A percentile compares a stretch with the other conserved stretches of the same genome.
phyloP scores from a whole-genome alignment of 768 basidiomycete species.

The Boletus subparvulus region DNA sequence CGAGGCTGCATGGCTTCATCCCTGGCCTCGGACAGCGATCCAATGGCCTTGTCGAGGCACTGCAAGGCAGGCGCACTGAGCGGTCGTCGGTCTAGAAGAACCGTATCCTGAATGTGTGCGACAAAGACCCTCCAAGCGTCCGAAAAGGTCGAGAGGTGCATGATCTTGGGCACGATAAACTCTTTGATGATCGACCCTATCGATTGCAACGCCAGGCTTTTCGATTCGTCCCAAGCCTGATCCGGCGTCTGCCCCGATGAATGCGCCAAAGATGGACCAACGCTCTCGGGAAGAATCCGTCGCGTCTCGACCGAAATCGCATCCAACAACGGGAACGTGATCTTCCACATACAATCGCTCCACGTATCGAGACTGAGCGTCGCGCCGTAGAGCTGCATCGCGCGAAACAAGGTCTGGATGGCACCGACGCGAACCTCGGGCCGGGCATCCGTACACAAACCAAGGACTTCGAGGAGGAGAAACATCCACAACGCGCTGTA shows the following conservation, averaged over 20 bases:
- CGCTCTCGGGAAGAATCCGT: slow-evolving; percentile 22
- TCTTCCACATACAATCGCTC: slow-evolving; percentile 89
- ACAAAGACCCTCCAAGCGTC: slow-evolving; percentile 78
- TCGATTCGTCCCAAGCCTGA: slow-evolving; percentile 84
- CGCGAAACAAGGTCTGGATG: slow-evolving; percentile 92
- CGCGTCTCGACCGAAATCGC: slow-evolving; percentile 60
- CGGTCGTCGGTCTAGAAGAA: slow-evolving; percentile 62
- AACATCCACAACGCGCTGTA: slow-evolving; percentile 95
- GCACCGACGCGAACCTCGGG: slow-evolving; percentile 91
- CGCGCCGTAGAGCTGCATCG: slow-evolving; percentile 90
- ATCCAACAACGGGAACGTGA: slow-evolving; percentile 85
- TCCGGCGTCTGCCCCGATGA: slow-evolving; percentile 18
- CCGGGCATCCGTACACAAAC: slow-evolving; percentile 76
- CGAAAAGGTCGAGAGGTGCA: slow-evolving; percentile 66
- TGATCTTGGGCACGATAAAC: slow-evolving; percentile 73
- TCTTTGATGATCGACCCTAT: slow-evolving; percentile 81
- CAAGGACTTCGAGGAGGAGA: slow-evolving; percentile 78
- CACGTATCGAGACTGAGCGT: slow-evolving; percentile 81
- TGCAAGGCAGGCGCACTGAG: slow-evolving; percentile 85
- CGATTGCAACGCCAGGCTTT: slow-evolving; percentile 80
- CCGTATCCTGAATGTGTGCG: slow-evolving; percentile 64
- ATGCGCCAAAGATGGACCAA: slow-evolving; percentile 5
- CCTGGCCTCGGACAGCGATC: slow-evolving; percentile 45
- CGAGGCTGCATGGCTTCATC: slow-evolving; percentile 34
- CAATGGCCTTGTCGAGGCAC: slow-evolving; percentile 77